Evolutionary conservation across 2,329 filamentous ascomycete species (phyloP), one percentile per base, ranked within the genome.

Genomic region (Fusarium sp.): DNA sequence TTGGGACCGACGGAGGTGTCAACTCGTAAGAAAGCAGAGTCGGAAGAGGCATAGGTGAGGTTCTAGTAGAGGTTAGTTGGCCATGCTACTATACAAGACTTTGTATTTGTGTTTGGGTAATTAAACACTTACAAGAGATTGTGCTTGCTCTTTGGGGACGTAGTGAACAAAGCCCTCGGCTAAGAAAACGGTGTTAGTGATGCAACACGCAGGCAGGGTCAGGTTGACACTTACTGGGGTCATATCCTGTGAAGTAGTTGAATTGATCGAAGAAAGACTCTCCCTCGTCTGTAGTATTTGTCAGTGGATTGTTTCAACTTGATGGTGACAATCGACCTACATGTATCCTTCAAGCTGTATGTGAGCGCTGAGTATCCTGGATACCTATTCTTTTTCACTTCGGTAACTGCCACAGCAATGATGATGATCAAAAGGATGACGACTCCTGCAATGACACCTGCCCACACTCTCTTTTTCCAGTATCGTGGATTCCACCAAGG

Each of bases 1-100:
- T 71, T 65, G 4, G 82, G 85, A 10, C 83, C 83, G 17, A 89
- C 86, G 3, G 82, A 83, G 13, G 87, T 89, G 75, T 92, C 89
- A 50, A 92, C 89, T 43, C 80, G 82, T 31, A 92, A 75, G 19
- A 91, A 72, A 11, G 88, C 89, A 0, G 85, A 82, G 39, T 79
- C 78, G 2, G 80, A 71, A 2, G 84, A 84, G 7, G 88, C 87
- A 70, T 87, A 88, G 1, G 90, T 92, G 33, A 92, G 83, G 77
- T 92, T 92, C 84, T 87, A 50, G 1, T 39, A 2, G 22, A 53
- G 50, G 15, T 42, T 26, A 39, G 64, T 22, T 22, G 21, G 33
- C n/a, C 15, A 24, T 31, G 43, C n/a, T 22, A 17, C 11, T 14
- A 21, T 6, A 19, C 3, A 24, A n/a, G 4, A 13, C 7, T 19